phyloP scores from a whole-genome alignment of 805 yeast genomes.

The Cyberlindnera sargentensis region DNA sequence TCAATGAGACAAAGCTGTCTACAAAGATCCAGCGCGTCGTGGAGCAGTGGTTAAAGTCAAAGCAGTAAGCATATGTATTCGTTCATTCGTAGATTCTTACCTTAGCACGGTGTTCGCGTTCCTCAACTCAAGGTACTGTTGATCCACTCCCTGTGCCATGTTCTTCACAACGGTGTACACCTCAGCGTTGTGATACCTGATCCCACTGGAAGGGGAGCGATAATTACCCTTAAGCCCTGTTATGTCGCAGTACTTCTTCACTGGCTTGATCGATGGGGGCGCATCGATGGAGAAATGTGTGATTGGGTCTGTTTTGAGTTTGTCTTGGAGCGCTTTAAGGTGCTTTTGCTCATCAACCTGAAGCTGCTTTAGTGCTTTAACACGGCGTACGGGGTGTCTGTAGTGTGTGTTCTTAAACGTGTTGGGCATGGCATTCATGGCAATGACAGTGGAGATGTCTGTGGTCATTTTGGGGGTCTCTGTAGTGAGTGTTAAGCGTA shows the following conservation, averaged over 20 bases:
- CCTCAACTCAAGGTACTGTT: slow-evolving; percentile 80
- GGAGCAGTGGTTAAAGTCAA: slow-evolving; percentile 3
- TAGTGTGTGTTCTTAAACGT: slow-evolving; percentile 54
- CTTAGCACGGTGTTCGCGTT: slow-evolving; percentile 83
- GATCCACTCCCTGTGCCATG: slow-evolving; percentile 89
- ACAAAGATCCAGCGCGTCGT: slow-evolving; percentile 12
- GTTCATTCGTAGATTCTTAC: slow-evolving; percentile 16
- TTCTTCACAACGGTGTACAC: slow-evolving; percentile 69
- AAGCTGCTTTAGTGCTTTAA: slow-evolving; percentile 69
- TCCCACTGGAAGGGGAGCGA: slow-evolving; percentile 63
- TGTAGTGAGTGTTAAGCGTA: no score
- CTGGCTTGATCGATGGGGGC: slow-evolving; percentile 81
- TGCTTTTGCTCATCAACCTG: slow-evolving; percentile 74
- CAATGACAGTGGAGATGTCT: slow-evolving; percentile 10
- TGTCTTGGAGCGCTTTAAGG: slow-evolving; percentile 29
- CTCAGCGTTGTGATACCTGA: slow-evolving; percentile 78
- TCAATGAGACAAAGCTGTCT: slow-evolving; percentile 3
- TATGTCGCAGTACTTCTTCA: slow-evolving; percentile 83
- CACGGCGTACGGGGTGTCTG: slow-evolving; percentile 50
- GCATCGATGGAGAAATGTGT: slow-evolving; percentile 70
- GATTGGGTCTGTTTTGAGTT: slow-evolving; percentile 40
- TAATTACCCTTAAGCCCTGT: slow-evolving; percentile 82
- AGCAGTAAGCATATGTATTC: not conserved
- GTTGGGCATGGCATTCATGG: slow-evolving; percentile 27
- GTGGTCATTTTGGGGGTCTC: not conserved